These are phyloP conservation scores for Trichosanthes cucumerina DNA, from an alignment of 306 rosid species.

Conservation along the genomic window DNA sequence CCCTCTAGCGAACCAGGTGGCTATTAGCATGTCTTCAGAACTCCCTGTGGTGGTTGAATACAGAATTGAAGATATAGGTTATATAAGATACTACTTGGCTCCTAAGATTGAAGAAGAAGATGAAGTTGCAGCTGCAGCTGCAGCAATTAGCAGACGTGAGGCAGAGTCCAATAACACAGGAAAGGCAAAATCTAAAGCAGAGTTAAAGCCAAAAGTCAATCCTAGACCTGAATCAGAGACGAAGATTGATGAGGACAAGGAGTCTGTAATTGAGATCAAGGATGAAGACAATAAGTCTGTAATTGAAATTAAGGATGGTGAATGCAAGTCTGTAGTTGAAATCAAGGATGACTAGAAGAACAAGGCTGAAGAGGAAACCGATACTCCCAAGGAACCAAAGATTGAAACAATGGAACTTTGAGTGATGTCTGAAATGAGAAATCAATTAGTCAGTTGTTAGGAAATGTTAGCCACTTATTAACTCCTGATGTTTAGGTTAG, in stretches of 20 bases:
- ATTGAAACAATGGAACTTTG: conserved; percentile 17
- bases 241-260: neutral
- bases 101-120: conserved; percentile 77
- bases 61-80: conserved; percentile 15
- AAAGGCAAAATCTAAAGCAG: conserved; percentile 5
- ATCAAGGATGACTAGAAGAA: neutral
- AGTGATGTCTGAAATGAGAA: neutral
- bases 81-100: conserved; percentile 46
- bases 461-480: conserved; percentile 5
- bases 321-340: neutral
- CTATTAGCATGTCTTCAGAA: conserved; percentile 18
- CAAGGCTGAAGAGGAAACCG: neutral
- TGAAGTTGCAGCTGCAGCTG: conserved; percentile 31
- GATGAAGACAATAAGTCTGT: conserved; percentile 13
- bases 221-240: neutral
- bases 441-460: neutral
- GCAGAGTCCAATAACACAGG: conserved; percentile 13
- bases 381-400: neutral
- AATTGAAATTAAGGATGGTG: neutral
- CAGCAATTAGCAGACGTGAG: conserved; percentile 17
- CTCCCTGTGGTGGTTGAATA: conserved; percentile 29
- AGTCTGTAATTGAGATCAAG: conserved; percentile 4
- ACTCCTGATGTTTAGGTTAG: neutral
- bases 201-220: conserved; percentile 7
- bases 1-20: conserved; percentile 35